Conservation (phyloP, 2,329 filamentous ascomycete species). For the Botrytis fragariae region DNA sequence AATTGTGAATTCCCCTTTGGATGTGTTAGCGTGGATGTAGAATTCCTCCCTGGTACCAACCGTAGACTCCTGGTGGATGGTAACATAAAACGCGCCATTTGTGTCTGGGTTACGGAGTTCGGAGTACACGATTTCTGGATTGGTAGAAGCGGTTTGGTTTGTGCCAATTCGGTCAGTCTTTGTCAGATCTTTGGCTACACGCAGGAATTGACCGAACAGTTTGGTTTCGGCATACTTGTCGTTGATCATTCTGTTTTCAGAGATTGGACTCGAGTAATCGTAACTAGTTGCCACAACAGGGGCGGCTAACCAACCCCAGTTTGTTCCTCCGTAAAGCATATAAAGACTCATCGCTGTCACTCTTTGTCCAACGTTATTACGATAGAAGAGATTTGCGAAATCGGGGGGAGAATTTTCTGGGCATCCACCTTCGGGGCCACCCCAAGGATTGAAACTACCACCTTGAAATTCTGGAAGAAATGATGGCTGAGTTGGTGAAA, state of each 20-base stretch:
- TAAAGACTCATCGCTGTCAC: conserved; percentile 61
- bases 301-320: conserved; percentile 56
- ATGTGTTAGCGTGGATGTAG: conserved; percentile 55
- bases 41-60: conserved; percentile 52
- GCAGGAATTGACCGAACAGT: conserved; percentile 57
- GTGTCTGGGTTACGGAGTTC: conserved; percentile 58
- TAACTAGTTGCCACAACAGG: conserved; percentile 60
- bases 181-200: conserved; percentile 55
- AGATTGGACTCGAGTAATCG: conserved; percentile 61
- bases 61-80: conserved; percentile 53
- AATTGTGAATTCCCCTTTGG: conserved; percentile 52
- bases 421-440: conserved; percentile 49
- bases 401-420: conserved; percentile 52
- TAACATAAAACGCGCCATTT: conserved; percentile 57
- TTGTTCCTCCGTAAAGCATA: conserved; percentile 64
- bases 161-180: conserved; percentile 52
- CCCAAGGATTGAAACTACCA: conserved; percentile 61
- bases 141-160: conserved; percentile 49
- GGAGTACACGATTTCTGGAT: conserved; percentile 50
- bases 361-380: conserved; percentile 58
- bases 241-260: conserved; percentile 46
- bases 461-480: conserved; percentile 61
- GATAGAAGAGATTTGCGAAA: conserved; percentile 63
- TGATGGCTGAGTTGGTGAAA: conserved; percentile 38
- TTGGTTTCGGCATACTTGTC: conserved; percentile 64